Percentiles rank a stretch among this genome's conserved stretches.
phyloP scores from a whole-genome alignment of 2,329 filamentous ascomycete species.

The Stemphylium vesicarium region DNA sequence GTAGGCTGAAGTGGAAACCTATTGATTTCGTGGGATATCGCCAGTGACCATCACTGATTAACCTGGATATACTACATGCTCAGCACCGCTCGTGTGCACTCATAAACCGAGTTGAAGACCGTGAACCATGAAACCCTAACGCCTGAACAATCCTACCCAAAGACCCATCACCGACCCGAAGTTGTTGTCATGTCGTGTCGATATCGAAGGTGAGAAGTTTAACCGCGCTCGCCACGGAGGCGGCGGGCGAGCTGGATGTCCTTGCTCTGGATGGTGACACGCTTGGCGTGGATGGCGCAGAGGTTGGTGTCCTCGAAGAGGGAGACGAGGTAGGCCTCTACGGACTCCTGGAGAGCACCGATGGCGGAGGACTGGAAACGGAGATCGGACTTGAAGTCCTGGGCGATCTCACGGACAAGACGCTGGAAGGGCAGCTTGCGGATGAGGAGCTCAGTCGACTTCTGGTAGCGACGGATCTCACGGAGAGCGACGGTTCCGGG shows the following conservation, averaged over 20 bases:
- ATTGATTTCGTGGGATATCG: slow-evolving; percentile 44
- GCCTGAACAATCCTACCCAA: slow-evolving; percentile 40
- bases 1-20: slow-evolving; percentile 33
- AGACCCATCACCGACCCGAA: slow-evolving; percentile 33
- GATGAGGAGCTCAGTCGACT: slow-evolving; percentile 84
- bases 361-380: slow-evolving; percentile 97
- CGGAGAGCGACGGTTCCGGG: slow-evolving; percentile 78
- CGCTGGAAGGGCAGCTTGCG: slow-evolving; percentile 80
- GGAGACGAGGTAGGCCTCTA: slow-evolving; percentile 95
- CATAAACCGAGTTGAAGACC: slow-evolving; percentile 46
- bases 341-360: slow-evolving; percentile 88
- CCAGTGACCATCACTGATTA: slow-evolving; percentile 46
- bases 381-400: slow-evolving; percentile 70
- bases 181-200: slow-evolving; percentile 33
- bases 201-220: slow-evolving; percentile 39
- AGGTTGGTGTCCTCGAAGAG: slow-evolving; percentile 97
- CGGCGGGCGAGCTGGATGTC: slow-evolving; percentile 87
- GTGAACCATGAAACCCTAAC: slow-evolving; percentile 48
- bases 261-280: slow-evolving; percentile 95
- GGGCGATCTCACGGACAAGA: slow-evolving; percentile 78
- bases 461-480: slow-evolving; percentile 92
- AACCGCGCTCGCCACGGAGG: slow-evolving; percentile 62
- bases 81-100: slow-evolving; percentile 45
- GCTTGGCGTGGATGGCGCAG: slow-evolving; percentile 94
- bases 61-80: slow-evolving; percentile 49